Evolutionary conservation across 1,139 yeast species (phyloP).

Genomic region (Pichia sp.): DNA sequence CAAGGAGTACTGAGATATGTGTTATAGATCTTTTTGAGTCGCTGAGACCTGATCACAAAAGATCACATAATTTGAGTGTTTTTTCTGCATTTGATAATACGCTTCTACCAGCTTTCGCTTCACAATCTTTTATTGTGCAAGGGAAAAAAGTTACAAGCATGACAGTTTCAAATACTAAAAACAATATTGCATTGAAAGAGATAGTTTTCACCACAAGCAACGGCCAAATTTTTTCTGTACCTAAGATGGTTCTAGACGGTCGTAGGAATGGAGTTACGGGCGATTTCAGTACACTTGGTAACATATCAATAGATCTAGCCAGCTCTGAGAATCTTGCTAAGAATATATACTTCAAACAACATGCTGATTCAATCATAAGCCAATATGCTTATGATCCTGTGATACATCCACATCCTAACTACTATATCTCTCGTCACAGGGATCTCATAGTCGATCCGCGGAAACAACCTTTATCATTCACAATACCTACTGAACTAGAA

Average conservation of each 20-base stretch:
- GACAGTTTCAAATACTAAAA: conserved; percentile 54
- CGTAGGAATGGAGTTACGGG: conserved; percentile 35
- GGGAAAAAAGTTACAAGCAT: conserved; percentile 42
- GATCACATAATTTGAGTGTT: conserved; percentile 19
- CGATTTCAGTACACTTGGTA: conserved; percentile 8
- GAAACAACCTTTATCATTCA: conserved; percentile 23
- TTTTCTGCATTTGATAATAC: conserved; percentile 21
- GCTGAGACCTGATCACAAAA: conserved; percentile 38
- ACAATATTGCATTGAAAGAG: conserved; percentile 70
- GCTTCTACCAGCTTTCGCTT: conserved; percentile 35
- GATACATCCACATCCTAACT: conserved; percentile 33
- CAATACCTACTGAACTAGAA: conserved; percentile 67
- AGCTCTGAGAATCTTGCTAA: not conserved
- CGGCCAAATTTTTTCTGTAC: conserved; percentile 65
- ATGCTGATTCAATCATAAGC: conserved; percentile 4
- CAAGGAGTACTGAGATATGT: conserved; percentile 48
- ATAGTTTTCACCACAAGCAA: conserved; percentile 49
- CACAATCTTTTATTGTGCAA: conserved; percentile 58
- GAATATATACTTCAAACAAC: conserved; percentile 4
- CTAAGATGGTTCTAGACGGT: conserved; percentile 57
- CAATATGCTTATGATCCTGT: conserved; percentile 49
- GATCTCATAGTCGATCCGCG: not conserved
- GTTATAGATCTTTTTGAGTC: conserved; percentile 79
- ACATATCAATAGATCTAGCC: not conserved
- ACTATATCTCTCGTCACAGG: conserved; percentile 18